These are phyloP conservation scores for Phytophthora ohioensis DNA, from an alignment of 352 stramenopile species.

Conservation along the genomic window DNA sequence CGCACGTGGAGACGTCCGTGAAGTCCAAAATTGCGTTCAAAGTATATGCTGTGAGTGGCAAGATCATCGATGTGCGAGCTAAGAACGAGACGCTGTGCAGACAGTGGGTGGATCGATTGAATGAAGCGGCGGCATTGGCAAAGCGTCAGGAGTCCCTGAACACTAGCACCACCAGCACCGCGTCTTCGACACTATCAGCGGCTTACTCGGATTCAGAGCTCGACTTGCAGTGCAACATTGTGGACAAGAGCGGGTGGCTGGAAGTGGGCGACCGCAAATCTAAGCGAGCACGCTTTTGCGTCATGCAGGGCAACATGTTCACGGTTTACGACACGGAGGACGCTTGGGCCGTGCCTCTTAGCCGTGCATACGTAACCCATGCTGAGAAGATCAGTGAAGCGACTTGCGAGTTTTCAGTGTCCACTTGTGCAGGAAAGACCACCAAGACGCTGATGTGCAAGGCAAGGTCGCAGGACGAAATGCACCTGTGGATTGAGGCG, in stretches of 20 bases:
- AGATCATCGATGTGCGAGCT: constrained; percentile 83
- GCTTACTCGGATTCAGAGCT: constrained; percentile 81
- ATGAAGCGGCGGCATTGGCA: constrained; percentile 67
- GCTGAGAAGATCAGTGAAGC: constrained; percentile 69
- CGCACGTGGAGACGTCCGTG: constrained; percentile 75
- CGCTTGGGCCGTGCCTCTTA: constrained; percentile 80
- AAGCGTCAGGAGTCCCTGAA: constrained; percentile 85
- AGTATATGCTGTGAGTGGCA: constrained; percentile 82
- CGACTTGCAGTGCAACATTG: constrained; percentile 73
- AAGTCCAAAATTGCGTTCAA: constrained; percentile 89
- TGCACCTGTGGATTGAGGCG: constrained; percentile 81
- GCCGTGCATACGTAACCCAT: constrained; percentile 76
- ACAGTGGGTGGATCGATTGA: constrained; percentile 81
- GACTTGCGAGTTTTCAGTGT: constrained; percentile 71
- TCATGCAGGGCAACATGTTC: constrained; percentile 85
- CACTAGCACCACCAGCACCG: constrained; percentile 76
- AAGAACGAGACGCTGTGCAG: constrained; percentile 81
- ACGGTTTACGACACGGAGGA: constrained; percentile 87
- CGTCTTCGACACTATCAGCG: constrained; percentile 66
- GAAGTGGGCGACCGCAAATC: constrained; percentile 83
- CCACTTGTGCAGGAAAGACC: constrained; percentile 71
- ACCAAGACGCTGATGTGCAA: constrained; percentile 79
- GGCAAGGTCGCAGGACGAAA: constrained; percentile 73
- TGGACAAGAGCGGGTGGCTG: constrained; percentile 85
- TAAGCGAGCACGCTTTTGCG: constrained; percentile 77